Evolutionary conservation across 202 grass and related monocot genomes (phyloP).

Genomic region (Dendrocalamus latiflorus): DNA sequence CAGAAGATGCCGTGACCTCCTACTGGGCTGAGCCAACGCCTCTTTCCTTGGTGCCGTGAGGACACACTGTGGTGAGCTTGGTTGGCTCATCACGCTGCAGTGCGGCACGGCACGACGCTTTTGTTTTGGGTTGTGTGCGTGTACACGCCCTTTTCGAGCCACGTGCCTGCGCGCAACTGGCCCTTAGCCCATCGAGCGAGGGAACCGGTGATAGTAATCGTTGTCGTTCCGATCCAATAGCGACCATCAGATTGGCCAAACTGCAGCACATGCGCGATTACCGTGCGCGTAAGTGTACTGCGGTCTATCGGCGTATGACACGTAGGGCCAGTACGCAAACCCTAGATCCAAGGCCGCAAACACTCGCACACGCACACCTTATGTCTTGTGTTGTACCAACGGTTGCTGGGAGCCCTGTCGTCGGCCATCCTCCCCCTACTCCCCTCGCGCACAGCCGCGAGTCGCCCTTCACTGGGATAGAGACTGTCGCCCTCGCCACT

Average conservation of each 20-base stretch:
- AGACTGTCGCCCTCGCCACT: neutral
- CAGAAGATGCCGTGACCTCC: too few relatives aligned
- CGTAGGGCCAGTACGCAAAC: neutral
- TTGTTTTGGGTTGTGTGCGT: too few relatives aligned
- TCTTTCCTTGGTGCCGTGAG: neutral
- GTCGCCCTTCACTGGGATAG: neutral
- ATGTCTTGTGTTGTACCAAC: neutral
- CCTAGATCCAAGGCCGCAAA: conserved; percentile 24
- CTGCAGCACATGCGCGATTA: neutral
- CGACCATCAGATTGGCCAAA: neutral
- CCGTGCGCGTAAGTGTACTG: neutral
- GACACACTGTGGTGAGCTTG: too few relatives aligned
- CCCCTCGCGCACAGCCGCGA: neutral
- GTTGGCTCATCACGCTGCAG: too few relatives aligned
- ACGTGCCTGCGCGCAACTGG: too few relatives aligned
- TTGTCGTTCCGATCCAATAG: neutral
- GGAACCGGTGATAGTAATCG: too few relatives aligned
- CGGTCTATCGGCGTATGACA: neutral
- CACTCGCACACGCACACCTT: neutral
- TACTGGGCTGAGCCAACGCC: neutral
- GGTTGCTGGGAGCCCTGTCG: neutral
- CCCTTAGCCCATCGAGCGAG: too few relatives aligned
- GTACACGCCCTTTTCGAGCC: too few relatives aligned
- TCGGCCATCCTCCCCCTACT: neutral
- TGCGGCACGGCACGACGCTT: too few relatives aligned